Base-by-base conservation (phyloP, 257 asterid species). In the Coffea canephora region DNA sequence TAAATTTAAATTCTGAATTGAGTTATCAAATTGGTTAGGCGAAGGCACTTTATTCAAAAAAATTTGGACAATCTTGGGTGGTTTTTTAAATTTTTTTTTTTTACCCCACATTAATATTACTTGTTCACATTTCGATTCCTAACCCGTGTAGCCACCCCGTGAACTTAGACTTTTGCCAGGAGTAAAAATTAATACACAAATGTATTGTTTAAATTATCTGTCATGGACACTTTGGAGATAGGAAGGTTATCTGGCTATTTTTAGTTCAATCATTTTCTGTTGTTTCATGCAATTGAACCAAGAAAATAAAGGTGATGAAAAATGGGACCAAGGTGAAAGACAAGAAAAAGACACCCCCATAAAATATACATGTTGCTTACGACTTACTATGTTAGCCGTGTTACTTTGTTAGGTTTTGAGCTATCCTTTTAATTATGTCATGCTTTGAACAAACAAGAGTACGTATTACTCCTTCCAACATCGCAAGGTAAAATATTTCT, bases 201-300 rank as follows among this genome's bases (percentile, higher is more conserved):
- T 43, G 31, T n/a, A 46, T 72, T 45, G 18, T 66, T 73, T 73
- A 73, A 2, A 61, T 79, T 74, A 79, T 73, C 78, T 50, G 0
- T 19, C 9, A 27, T 15, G 6, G 23, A 46, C 25, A 21, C 23
- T 48, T 57, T 43, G 46, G 43, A 43, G 72, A 69, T 70, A 8
- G 3, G 21, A 61, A 79, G 27, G 36, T 49, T 49, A 77, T 11
- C 21, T 21, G 18, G 52, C 18, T 16, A 16, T 39, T 46, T 43
- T 49, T 8, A 27, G 48, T 76, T 76, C 62, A 64, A 76, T 76
- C 79, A 69, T n/a, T 45, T 62, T 62, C 72, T 61, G 25, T 75
- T 23, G 62, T 49, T 76, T 76, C 61, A 43, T 66, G 11, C 69
- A 43, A 71, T 45, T 71, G 27, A 71, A 71, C 75, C 41, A 12